phyloP scores from a whole-genome alignment of 1,284 basidiomycete genomes.

The Ustilago xerochloae region DNA sequence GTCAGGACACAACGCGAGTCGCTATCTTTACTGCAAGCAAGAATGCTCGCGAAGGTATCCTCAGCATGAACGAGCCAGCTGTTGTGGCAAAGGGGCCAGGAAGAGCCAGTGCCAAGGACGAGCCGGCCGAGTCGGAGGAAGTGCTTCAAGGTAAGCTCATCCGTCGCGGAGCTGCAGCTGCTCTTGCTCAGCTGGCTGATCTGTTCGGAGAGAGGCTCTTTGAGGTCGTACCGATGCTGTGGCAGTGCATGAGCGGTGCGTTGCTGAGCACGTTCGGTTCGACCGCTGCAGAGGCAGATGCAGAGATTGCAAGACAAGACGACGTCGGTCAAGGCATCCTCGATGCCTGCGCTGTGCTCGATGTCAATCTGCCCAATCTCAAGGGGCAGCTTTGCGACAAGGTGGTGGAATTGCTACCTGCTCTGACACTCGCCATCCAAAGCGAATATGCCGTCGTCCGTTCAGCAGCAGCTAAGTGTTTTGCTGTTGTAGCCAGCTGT shows the following conservation, averaged over 20 bases:
- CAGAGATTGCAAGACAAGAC: conserved; percentile 35
- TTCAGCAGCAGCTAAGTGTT: conserved; percentile 84
- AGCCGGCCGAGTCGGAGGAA: conserved; percentile 69
- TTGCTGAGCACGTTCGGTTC: conserved; percentile 76
- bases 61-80: conserved; percentile 74
- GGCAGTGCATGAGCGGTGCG: conserved; percentile 88
- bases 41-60: conserved; percentile 77
- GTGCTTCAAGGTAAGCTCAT: conserved; percentile 70
- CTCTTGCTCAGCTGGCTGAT: conserved; percentile 81
- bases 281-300: conserved; percentile 70
- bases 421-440: conserved; percentile 80
- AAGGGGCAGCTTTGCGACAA: conserved; percentile 78
- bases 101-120: conserved; percentile 33
- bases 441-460: conserved; percentile 89
- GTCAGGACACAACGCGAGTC: conserved; percentile 83
- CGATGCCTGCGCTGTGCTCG: conserved; percentile 89
- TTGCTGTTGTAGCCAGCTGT: conserved; percentile 86
- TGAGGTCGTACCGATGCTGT: conserved; percentile 85
- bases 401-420: conserved; percentile 79
- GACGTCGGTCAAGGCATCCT: conserved; percentile 85
- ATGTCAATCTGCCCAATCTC: conserved; percentile 82
- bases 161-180: conserved; percentile 83
- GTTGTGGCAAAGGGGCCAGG: conserved; percentile 26
- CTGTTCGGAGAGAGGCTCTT: conserved; percentile 82
- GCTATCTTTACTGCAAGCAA: conserved; percentile 83